These are phyloP conservation scores for Hibiscus tridactylites DNA, from an alignment of 345 rosid genomes.

Conservation along the genomic window DNA sequence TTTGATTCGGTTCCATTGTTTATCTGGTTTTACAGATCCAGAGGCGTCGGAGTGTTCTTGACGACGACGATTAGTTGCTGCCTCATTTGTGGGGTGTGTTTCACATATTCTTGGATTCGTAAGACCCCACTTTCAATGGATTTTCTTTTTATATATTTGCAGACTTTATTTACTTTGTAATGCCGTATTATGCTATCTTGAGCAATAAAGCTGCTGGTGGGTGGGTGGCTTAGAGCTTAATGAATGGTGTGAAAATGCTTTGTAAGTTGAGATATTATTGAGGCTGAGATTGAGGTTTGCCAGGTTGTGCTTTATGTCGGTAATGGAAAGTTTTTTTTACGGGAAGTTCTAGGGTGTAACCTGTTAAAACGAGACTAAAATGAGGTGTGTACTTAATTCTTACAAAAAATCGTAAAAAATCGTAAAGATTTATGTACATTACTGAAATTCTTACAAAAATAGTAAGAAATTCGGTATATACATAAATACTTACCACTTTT, in stretches of 20 bases:
- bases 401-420: no score
- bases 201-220: not conserved
- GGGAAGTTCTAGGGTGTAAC: no score
- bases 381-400: no score
- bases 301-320: not conserved
- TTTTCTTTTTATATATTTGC: not conserved
- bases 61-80: conserved; percentile 63
- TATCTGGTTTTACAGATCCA: conserved; percentile 52
- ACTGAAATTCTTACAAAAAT: no score
- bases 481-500: no score
- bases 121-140: not conserved
- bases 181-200: not conserved
- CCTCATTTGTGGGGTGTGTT: conserved; percentile 5
- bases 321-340: no score
- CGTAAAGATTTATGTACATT: no score
- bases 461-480: no score
- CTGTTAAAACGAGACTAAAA: no score
- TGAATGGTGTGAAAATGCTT: not conserved
- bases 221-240: not conserved
- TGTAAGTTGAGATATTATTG: not conserved
- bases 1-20: not conserved
- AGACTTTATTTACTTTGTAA: not conserved
- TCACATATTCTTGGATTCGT: not conserved
- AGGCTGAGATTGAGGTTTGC: not conserved
- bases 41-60: conserved; percentile 81